Conservation (phyloP, 2,329 filamentous ascomycete genomes). For the Neofusicoccum kwambonambiense region DNA sequence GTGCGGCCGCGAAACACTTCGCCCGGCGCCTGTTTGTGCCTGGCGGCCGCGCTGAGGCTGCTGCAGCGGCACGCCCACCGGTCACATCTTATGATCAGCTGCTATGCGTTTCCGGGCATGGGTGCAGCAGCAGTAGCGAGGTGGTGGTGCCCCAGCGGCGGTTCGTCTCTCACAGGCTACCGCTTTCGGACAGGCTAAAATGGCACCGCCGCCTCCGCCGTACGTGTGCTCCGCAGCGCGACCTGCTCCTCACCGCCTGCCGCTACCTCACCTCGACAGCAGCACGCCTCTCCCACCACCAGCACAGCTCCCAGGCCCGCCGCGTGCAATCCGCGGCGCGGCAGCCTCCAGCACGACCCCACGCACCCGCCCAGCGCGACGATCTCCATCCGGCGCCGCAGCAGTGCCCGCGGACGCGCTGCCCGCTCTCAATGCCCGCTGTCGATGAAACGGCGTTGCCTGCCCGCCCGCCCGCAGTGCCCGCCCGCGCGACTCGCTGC, state of each 20-base stretch:
- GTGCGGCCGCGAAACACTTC: neutral
- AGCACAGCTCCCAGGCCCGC: too few relatives aligned
- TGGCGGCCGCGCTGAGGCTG: neutral
- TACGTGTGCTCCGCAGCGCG: neutral
- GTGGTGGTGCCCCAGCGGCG: neutral
- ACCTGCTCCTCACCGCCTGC: neutral
- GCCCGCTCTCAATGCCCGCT: neutral
- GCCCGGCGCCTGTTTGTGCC: neutral
- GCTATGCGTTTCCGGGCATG: slow-evolving; percentile 6
- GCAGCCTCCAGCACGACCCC: neutral
- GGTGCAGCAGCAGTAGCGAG: neutral
- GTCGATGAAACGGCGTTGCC: slow-evolving; percentile 8
- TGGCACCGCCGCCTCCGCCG: neutral
- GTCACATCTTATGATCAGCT: neutral
- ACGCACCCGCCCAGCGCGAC: neutral
- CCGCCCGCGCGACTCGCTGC: slow-evolving; percentile 2
- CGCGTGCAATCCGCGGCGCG: neutral
- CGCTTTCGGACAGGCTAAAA: slow-evolving; percentile 3
- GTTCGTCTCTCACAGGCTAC: neutral
- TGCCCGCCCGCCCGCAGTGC: neutral
- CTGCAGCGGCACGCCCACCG: neutral
- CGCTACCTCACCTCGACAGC: neutral
- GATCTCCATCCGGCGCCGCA: neutral
- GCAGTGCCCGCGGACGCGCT: neutral
- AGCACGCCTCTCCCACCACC: too few relatives aligned